phyloP scores from a whole-genome alignment of 2,329 filamentous ascomycete species.

The Lasiodiplodia gonubiensis region DNA sequence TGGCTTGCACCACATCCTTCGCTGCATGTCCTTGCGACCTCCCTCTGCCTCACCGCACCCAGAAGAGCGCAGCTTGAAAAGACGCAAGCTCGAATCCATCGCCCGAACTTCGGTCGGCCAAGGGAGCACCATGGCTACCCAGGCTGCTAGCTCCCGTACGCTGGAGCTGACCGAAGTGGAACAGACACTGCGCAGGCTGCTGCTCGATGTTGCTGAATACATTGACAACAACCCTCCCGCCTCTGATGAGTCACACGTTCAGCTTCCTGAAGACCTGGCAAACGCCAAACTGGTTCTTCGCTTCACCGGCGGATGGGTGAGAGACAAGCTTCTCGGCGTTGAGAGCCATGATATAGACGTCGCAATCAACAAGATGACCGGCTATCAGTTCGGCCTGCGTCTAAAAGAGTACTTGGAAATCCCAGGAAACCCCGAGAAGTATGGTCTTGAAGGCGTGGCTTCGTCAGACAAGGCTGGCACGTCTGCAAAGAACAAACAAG shows the following conservation, averaged over 20 bases:
- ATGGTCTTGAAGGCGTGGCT: constrained; percentile 55
- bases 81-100: constrained; percentile 37
- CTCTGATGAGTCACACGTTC: constrained; percentile 34
- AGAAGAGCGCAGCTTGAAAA: constrained; percentile 41
- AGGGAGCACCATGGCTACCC: constrained; percentile 39
- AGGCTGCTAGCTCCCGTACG: constrained; percentile 32
- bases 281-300: constrained; percentile 64
- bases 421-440: constrained; percentile 65
- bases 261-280: constrained; percentile 52
- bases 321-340: constrained; percentile 77
- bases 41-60: constrained; percentile 31
- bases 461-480: constrained; percentile 45
- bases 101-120: constrained; percentile 26
- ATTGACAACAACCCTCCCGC: constrained; percentile 57
- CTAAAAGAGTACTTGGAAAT: constrained; percentile 71
- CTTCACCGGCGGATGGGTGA: constrained; percentile 87
- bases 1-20: constrained; percentile 28
- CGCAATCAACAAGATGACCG: constrained; percentile 85
- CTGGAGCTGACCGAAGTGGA: constrained; percentile 73
- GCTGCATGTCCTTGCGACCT: constrained; percentile 41
- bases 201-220: constrained; percentile 80
- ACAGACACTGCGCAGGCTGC: constrained; percentile 71
- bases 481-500: constrained; percentile 59
- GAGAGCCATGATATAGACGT: constrained; percentile 83
- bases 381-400: constrained; percentile 72